Conservation (phyloP, 495 filamentous ascomycete genomes). For the Penicillium egyptiacum region DNA sequence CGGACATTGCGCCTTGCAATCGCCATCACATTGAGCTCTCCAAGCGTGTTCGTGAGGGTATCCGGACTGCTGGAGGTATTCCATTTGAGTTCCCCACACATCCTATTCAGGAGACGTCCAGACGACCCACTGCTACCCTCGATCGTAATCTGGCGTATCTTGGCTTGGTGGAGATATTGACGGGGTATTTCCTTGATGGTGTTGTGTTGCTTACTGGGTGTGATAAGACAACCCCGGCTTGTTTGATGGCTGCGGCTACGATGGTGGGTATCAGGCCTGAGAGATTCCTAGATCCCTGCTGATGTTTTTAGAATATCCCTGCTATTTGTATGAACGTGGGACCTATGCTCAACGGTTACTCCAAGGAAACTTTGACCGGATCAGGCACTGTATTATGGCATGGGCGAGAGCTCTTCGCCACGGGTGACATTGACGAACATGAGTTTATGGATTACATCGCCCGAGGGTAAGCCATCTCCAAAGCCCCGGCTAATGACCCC, state of each 20-base stretch:
- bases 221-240: slow-evolving; percentile 58
- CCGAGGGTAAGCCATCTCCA: slow-evolving; percentile 35
- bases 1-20: slow-evolving; percentile 56
- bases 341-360: slow-evolving; percentile 55
- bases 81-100: slow-evolving; percentile 58
- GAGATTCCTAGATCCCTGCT: background rate
- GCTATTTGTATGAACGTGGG: slow-evolving; percentile 57
- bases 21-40: slow-evolving; percentile 53
- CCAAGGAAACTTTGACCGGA: slow-evolving; percentile 43
- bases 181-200: slow-evolving; percentile 54
- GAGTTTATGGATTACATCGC: slow-evolving; percentile 52
- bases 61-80: slow-evolving; percentile 53
- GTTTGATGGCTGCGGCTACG: slow-evolving; percentile 58
- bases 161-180: slow-evolving; percentile 51
- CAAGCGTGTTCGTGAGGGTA: slow-evolving; percentile 55
- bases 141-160: slow-evolving; percentile 57
- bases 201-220: slow-evolving; percentile 58
- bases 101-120: slow-evolving; percentile 54
- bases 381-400: slow-evolving; percentile 53
- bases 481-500: background rate
- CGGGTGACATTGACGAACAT: slow-evolving; percentile 50
- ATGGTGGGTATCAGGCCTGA: slow-evolving; percentile 35
- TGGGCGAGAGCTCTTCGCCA: slow-evolving; percentile 51
- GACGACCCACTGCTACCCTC: slow-evolving; percentile 52
- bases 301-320: slow-evolving; percentile 46